Base-by-base conservation (phyloP, 371 early-diverging fungal species). In the Lichtheimia corymbifera region DNA sequence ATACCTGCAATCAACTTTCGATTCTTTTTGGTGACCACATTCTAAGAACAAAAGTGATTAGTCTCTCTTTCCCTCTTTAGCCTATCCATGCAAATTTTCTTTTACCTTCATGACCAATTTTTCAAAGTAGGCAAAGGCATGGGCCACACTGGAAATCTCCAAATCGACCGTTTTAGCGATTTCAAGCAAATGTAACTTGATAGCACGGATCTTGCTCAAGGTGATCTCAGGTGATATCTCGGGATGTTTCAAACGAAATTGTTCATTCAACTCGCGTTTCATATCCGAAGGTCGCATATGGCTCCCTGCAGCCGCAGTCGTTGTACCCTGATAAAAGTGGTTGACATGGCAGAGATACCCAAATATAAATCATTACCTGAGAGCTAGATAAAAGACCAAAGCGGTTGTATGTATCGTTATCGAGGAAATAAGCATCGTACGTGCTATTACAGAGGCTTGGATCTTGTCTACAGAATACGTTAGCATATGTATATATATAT, bases 91-190 rank as follows among this genome's bases (percentile, higher is more conserved):
- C 13, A 22, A 22, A 2, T 55, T 4, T 12, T 17, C 5, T n/a
- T 20, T 71, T 64, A 78, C 82, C 70, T 88, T 88, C 30, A 93
- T 66, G 15, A 94, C 80, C 4, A 98, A 86, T 67, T 96, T 97
- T 71, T 98, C 97, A 76, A 97, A 91, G 69, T 92, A 97, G 2
- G 90, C 96, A 80, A 88, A 93, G 0, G 94, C 88, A 55, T 85
- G 82, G 0, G 97, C 97, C 7, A 96, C 88, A 55, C 91, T 94
- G 2, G 96, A 94, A 15, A 96, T 74, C 74, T 98, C 98, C 50
- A 96, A 70, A 70, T 95, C 90, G 59, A 71, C 63, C 15, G 52
- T 55, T 55, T 64, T 66, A 6, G 68, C 76, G 41, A 76, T 72
- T 17, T 74, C 80, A 13, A 93, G 58, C 53, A 95, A 62, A 55